Evolutionary conservation across 306 rosid genomes (phyloP).

Genomic region (Mimosa bimucronata): DNA sequence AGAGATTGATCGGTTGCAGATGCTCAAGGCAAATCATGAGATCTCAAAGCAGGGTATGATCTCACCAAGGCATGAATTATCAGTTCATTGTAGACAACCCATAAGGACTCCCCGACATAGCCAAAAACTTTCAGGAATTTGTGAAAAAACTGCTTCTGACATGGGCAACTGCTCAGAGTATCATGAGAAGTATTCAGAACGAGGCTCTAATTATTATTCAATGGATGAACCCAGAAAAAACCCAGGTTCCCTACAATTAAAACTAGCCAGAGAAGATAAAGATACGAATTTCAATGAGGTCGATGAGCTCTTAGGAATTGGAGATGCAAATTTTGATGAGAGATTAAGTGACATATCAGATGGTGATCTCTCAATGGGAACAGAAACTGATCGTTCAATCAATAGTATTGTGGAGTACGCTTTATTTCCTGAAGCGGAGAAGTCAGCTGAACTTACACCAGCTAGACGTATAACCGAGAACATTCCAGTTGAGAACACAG

Average conservation of each 20-base stretch:
- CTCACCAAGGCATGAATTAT: slow-evolving; percentile 54
- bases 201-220: slow-evolving; percentile 64
- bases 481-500: slow-evolving; percentile 46
- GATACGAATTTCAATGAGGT: slow-evolving; percentile 64
- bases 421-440: slow-evolving; percentile 81
- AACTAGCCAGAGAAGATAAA: slow-evolving; percentile 46
- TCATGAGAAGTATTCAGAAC: slow-evolving; percentile 76
- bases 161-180: slow-evolving; percentile 69
- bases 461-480: slow-evolving; percentile 35
- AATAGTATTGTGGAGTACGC: slow-evolving; percentile 86
- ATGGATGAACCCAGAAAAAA: slow-evolving; percentile 65
- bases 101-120: slow-evolving; percentile 55
- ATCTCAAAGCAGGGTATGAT: slow-evolving; percentile 49
- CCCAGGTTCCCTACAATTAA: slow-evolving; percentile 48
- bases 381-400: slow-evolving; percentile 93
- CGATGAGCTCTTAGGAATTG: slow-evolving; percentile 76
- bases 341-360: slow-evolving; percentile 96
- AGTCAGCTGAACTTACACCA: slow-evolving; percentile 51
- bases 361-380: slow-evolving; percentile 98
- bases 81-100: slow-evolving; percentile 70
- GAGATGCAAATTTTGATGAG: slow-evolving; percentile 88
- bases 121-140: slow-evolving; percentile 44
- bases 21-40: slow-evolving; percentile 56
- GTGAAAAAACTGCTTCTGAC: slow-evolving; percentile 58
- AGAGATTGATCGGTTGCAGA: slow-evolving; percentile 76